Conservation (phyloP, 2,329 filamentous ascomycete genomes). For the Trichoderma endophyticum region DNA sequence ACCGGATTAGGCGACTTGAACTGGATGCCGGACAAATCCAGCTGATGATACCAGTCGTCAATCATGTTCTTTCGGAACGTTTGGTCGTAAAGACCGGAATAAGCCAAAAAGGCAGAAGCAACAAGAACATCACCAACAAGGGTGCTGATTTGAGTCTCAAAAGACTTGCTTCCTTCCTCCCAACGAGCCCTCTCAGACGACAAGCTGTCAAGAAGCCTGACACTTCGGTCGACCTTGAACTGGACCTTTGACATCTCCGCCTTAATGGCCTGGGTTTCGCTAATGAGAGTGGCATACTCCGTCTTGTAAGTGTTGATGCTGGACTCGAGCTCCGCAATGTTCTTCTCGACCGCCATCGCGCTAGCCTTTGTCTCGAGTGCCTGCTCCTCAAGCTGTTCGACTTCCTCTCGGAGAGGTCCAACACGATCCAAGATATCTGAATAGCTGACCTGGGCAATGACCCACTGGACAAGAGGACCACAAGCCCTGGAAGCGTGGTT, state of each 20-base stretch:
- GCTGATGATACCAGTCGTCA: conserved; percentile 94
- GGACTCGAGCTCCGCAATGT: conserved; percentile 76
- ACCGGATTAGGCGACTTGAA: conserved; percentile 93
- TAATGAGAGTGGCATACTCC: conserved; percentile 93
- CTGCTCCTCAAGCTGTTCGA: conserved; percentile 79
- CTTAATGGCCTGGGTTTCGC: conserved; percentile 96
- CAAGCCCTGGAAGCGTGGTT: conserved; percentile 96
- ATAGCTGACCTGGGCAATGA: conserved; percentile 92
- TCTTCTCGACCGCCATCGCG: conserved; percentile 86
- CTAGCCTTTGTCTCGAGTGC: conserved; percentile 90
- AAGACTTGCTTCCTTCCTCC: conserved; percentile 97
- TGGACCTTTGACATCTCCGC: conserved; percentile 93
- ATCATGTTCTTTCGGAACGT: conserved; percentile 97
- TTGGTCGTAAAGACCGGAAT: conserved; percentile 95
- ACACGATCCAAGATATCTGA: conserved; percentile 96
- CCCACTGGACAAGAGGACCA: conserved; percentile 95
- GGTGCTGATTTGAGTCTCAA: conserved; percentile 96
- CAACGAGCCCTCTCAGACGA: conserved; percentile 90
- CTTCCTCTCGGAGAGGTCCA: conserved; percentile 87
- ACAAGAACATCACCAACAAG: conserved; percentile 93
- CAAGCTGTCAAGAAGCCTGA: conserved; percentile 87
- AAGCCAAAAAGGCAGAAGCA: conserved; percentile 95
- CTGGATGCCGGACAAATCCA: conserved; percentile 85
- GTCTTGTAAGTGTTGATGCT: conserved; percentile 95
- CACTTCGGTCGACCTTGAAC: conserved; percentile 96